Percentiles rank a stretch among this genome's conserved stretches.
Evolutionary conservation across 2,329 filamentous ascomycete species (phyloP).

Genomic region (Fusarium dlaminii): DNA sequence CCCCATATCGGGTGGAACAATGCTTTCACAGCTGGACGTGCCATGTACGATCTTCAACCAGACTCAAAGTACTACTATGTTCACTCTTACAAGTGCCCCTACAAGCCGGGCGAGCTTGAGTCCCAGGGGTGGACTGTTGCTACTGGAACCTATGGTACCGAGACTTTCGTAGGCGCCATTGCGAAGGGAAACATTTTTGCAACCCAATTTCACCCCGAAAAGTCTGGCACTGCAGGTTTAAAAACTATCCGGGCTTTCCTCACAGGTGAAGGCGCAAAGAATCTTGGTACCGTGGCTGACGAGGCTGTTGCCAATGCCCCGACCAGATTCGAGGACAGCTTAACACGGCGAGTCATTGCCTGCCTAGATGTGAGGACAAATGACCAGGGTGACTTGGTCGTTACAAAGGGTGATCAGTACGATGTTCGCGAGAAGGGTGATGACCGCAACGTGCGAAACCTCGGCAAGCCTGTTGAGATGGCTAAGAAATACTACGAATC

Average conservation of each 20-base stretch:
- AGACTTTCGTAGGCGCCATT: conserved; percentile 92
- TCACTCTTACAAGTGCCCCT: conserved; percentile 89
- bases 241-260: conserved; percentile 87
- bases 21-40: conserved; percentile 69
- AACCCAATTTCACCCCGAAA: conserved; percentile 98
- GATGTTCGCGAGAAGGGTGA: conserved; percentile 90
- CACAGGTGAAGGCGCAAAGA: conserved; percentile 70
- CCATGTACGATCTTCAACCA: conserved; percentile 80
- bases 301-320: conserved; percentile 18
- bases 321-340: conserved; percentile 63
- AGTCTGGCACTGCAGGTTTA: conserved; percentile 90
- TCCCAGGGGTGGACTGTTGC: conserved; percentile 90
- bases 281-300: conserved; percentile 51
- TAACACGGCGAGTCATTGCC: conserved; percentile 94
- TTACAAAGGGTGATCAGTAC: conserved; percentile 98
- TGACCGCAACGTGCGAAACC: conserved; percentile 78
- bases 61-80: conserved; percentile 99
- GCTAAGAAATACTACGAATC: conserved; percentile 94
- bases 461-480: conserved; percentile 97
- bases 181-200: conserved; percentile 86
- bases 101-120: conserved; percentile 78
- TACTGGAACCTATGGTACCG: conserved; percentile 84
- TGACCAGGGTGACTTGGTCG: conserved; percentile 92
- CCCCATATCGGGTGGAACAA: conserved; percentile 99
- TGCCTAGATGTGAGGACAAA: conserved; percentile 96